Conservation (phyloP, 345 rosid species). For the Salix koriyanagi region DNA sequence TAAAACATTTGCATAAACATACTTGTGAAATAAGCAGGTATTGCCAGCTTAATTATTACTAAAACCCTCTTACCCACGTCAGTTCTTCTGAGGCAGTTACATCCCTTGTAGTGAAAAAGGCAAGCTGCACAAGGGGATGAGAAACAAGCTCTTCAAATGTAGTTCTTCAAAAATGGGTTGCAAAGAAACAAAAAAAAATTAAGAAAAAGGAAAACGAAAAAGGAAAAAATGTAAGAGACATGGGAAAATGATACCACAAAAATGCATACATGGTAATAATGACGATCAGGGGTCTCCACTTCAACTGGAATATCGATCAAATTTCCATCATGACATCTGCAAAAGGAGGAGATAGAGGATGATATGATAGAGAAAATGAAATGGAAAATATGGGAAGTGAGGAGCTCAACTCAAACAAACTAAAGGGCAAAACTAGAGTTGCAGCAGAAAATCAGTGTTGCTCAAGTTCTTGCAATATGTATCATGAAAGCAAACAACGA, state of each 20-base stretch:
- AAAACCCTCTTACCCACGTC: conserved; percentile 54
- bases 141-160: neutral
- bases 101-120: conserved; percentile 75
- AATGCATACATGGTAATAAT: conserved; percentile 70
- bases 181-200: neutral
- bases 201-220: neutral
- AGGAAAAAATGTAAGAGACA: neutral
- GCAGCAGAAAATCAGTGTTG: neutral
- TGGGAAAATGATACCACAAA: neutral
- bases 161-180: neutral
- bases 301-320: conserved; percentile 85
- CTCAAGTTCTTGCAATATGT: neutral
- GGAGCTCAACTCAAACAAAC: neutral
- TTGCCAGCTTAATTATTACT: neutral
- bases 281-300: conserved; percentile 68
- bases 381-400: neutral
- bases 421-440: neutral
- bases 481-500: neutral
- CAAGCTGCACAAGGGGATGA: conserved; percentile 44
- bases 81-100: conserved; percentile 70
- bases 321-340: conserved; percentile 76
- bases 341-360: neutral
- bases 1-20: neutral
- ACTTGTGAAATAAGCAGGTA: neutral
- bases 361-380: neutral